These are phyloP conservation scores for Zasmidium citrigriseum DNA, from an alignment of 2,329 filamentous ascomycete species.

Conservation along the genomic window DNA sequence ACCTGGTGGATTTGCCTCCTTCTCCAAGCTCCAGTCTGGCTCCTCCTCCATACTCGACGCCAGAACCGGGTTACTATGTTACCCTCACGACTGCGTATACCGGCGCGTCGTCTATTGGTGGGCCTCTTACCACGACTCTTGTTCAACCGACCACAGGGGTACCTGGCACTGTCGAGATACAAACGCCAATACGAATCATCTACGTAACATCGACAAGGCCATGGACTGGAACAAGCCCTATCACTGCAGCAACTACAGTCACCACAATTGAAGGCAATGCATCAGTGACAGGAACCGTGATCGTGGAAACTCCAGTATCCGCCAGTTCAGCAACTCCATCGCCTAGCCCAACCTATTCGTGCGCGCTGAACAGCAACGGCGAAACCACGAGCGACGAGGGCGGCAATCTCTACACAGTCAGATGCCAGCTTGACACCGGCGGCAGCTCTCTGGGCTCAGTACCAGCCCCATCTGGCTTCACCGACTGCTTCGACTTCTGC, in stretches of 20 bases:
- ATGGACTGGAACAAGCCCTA: constrained; percentile 4
- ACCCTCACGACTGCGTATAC: not conserved
- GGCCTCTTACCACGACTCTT: constrained; percentile 4
- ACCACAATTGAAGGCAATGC: constrained; percentile 7
- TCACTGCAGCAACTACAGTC: constrained; percentile 6
- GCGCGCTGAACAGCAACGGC: not conserved
- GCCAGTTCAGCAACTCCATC: not conserved
- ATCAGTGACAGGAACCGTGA: not conserved
- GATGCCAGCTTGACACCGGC: not conserved
- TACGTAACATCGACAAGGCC: constrained; percentile 6
- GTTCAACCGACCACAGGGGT: not conserved
- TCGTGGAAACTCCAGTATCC: not conserved
- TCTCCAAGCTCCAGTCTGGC: too few relatives aligned
- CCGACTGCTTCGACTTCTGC: not conserved
- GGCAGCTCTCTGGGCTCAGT: not conserved
- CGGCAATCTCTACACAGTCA: not conserved
- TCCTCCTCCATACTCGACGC: not conserved
- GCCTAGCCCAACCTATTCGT: not conserved
- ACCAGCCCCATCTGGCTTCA: not conserved
- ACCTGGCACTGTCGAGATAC: constrained; percentile 2
- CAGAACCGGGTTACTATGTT: not conserved
- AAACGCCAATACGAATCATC: not conserved
- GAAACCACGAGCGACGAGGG: not conserved
- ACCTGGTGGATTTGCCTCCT: too few relatives aligned
- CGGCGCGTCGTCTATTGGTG: constrained; percentile 1